phyloP scores from a whole-genome alignment of 2,329 filamentous ascomycete genomes.

The Daldinia sp. region DNA sequence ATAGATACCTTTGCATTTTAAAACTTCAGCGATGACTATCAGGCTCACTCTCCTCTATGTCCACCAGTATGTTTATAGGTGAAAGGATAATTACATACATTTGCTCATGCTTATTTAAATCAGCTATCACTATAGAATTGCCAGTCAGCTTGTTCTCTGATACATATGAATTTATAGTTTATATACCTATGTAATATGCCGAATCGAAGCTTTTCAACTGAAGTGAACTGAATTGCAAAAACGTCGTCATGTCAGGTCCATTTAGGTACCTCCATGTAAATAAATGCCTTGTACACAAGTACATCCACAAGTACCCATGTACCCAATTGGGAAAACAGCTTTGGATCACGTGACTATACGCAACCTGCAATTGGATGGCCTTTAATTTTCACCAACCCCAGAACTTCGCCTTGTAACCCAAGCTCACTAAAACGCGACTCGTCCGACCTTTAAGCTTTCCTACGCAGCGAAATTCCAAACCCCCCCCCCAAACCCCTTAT shows the following conservation, averaged over 20 bases:
- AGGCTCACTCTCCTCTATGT: conserved; percentile 8
- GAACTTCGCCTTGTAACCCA: conserved; percentile 23
- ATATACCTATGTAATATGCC: background rate
- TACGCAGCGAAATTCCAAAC: conserved; percentile 8
- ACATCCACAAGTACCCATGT: background rate
- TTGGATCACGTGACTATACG: conserved; percentile 23
- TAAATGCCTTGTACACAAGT: background rate
- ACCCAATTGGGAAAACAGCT: conserved; percentile 2
- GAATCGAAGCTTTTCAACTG: background rate
- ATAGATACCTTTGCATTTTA: conserved; percentile 35
- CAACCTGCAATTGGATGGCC: conserved; percentile 3
- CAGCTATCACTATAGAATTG: conserved; percentile 1
- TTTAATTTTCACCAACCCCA: conserved; percentile 31
- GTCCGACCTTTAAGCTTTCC: conserved; percentile 24
- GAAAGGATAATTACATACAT: conserved; percentile 15
- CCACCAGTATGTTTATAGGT: conserved; percentile 5
- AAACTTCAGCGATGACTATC: conserved; percentile 28
- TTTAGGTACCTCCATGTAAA: background rate
- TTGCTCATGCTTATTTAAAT: background rate
- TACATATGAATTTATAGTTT: background rate
- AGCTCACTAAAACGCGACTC: conserved; percentile 35
- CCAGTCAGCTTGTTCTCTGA: background rate
- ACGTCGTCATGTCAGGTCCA: background rate
- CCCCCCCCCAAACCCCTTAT: background rate
- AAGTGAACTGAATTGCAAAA: background rate